Percentiles rank a stretch among this genome's conserved stretches.
These are phyloP conservation scores for Pseudogymnoascus sp. DNA, from an alignment of 2,329 filamentous ascomycete genomes.

Conservation along the genomic window DNA sequence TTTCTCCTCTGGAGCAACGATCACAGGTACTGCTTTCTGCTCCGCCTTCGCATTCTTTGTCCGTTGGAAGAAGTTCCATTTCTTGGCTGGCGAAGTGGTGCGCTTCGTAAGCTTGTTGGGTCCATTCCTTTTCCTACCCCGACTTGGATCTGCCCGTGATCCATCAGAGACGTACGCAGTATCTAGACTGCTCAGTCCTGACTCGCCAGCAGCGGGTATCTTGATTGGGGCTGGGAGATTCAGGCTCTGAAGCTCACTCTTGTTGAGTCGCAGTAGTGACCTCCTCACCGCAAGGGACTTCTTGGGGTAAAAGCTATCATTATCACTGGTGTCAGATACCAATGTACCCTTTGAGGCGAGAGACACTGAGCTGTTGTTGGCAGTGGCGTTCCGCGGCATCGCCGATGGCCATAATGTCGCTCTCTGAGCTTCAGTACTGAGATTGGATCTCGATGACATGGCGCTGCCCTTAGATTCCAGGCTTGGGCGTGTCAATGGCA, in stretches of 20 bases:
- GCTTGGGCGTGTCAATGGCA: conserved; percentile 35
- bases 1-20: conserved; percentile 41
- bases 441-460: conserved; percentile 19
- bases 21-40: conserved; percentile 34
- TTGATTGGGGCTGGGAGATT: conserved; percentile 48
- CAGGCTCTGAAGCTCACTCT: conserved; percentile 36
- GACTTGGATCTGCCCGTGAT: conserved; percentile 37
- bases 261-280: conserved; percentile 45
- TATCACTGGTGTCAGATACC: conserved; percentile 48
- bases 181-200: conserved; percentile 49
- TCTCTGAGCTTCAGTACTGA: conserved; percentile 32
- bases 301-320: conserved; percentile 41
- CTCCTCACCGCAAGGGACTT: conserved; percentile 47
- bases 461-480: conserved; percentile 35
- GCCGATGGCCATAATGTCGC: conserved; percentile 48
- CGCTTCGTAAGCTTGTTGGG: conserved; percentile 51
- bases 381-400: conserved; percentile 32
- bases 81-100: conserved; percentile 41
- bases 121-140: conserved; percentile 23
- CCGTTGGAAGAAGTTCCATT: conserved; percentile 57
- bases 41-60: conserved; percentile 34
- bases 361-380: conserved; percentile 9
- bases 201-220: conserved; percentile 32
- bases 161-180: conserved; percentile 51
- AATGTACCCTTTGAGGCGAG: conserved; percentile 11